Conservation (phyloP, 495 filamentous ascomycete species). For the Tetracladium marchalianum region DNA sequence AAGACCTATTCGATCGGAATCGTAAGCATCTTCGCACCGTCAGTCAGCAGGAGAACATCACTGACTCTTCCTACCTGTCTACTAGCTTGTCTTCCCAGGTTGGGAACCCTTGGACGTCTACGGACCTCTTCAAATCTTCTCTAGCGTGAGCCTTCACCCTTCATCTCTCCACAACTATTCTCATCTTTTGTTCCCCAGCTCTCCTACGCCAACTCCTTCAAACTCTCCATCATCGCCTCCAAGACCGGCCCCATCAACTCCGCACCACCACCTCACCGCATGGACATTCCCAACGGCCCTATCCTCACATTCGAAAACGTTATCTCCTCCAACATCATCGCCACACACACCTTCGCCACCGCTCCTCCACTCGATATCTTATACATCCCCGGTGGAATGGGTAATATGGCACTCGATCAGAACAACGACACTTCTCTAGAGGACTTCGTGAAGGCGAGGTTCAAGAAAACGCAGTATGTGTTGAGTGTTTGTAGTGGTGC, state of each 20-base stretch:
- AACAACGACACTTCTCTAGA: not conserved
- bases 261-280: not conserved
- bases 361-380: conserved; percentile 2
- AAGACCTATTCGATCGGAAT: too few relatives aligned
- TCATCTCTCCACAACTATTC: not conserved
- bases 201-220: conserved; percentile 1
- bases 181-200: too few relatives aligned
- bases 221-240: not conserved
- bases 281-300: not conserved
- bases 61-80: not conserved
- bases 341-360: conserved; percentile 1
- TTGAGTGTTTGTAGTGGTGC: conserved; percentile 53
- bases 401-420: not conserved
- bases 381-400: not conserved
- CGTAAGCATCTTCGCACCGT: too few relatives aligned
- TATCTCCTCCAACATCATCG: not conserved
- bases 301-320: not conserved
- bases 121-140: conserved; percentile 1
- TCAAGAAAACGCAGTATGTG: conserved; percentile 37
- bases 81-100: conserved; percentile 1
- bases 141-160: not conserved
- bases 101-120: conserved; percentile 1
- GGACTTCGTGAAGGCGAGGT: conserved; percentile 32
- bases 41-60: too few relatives aligned
- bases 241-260: not conserved